phyloP scores from a whole-genome alignment of 192 early-diverging fungal genomes.

The Linnemannia schmuckeri region DNA sequence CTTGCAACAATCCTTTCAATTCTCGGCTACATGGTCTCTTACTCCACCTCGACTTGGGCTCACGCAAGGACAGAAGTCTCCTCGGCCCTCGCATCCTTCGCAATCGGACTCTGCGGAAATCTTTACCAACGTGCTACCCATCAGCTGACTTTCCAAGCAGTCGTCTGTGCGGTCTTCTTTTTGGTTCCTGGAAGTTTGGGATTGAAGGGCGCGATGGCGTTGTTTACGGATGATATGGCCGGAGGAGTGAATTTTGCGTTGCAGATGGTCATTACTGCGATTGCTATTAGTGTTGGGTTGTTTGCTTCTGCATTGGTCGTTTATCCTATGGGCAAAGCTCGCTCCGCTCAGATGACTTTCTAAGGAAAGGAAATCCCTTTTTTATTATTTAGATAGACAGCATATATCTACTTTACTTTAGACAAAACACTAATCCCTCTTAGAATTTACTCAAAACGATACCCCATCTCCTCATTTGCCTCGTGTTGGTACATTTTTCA shows the following conservation, averaged over 20 bases:
- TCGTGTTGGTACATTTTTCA: too few species aligned
- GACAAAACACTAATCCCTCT: background rate
- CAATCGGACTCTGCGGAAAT: slow-evolving; percentile 86
- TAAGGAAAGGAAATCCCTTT: slow-evolving; percentile 23
- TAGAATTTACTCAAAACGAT: background rate
- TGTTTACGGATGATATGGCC: slow-evolving; percentile 68
- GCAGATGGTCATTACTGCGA: slow-evolving; percentile 69
- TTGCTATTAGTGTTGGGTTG: slow-evolving; percentile 77
- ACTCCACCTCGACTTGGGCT: slow-evolving; percentile 65
- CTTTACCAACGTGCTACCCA: slow-evolving; percentile 81
- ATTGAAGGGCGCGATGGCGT: slow-evolving; percentile 69
- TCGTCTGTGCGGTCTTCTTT: slow-evolving; percentile 83
- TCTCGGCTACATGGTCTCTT: slow-evolving; percentile 76
- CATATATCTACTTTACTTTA: background rate
- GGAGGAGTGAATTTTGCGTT: slow-evolving; percentile 64
- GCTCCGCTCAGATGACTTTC: slow-evolving; percentile 63
- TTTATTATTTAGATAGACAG: background rate
- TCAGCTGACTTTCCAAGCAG: slow-evolving; percentile 83
- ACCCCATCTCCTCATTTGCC: too few species aligned
- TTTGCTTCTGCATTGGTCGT: slow-evolving; percentile 78
- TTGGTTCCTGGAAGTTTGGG: slow-evolving; percentile 86
- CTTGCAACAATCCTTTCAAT: slow-evolving; percentile 78
- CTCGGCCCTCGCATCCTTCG: slow-evolving; percentile 80
- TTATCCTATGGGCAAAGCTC: slow-evolving; percentile 64
- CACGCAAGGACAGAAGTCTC: slow-evolving; percentile 68